Percentiles rank a stretch among this genome's conserved stretches.
phyloP scores from a whole-genome alignment of 192 early-diverging fungal species.

The Backusella psychrophila region DNA sequence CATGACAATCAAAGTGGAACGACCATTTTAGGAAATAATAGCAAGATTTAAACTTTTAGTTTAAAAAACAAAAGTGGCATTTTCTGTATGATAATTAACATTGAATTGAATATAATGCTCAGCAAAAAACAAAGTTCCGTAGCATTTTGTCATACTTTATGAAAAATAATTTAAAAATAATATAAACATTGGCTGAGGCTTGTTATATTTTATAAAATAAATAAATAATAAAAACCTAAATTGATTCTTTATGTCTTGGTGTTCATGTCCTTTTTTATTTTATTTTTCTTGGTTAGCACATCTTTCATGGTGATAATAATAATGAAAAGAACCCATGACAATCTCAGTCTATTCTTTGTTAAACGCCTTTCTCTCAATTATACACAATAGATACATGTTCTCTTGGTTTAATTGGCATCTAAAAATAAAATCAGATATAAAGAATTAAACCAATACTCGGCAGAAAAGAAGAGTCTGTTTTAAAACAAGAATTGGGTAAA shows the following conservation, averaged over 20 bases:
- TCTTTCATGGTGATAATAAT: too few relatives aligned
- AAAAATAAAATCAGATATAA: not conserved
- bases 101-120: not conserved
- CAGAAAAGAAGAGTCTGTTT: not conserved
- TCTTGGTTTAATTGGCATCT: not conserved
- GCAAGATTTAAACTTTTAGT: not conserved
- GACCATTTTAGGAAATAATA: not conserved
- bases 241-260: not conserved
- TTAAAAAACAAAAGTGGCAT: not conserved
- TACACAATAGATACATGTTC: not conserved
- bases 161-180: not conserved
- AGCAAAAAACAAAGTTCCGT: not conserved
- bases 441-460: not conserved
- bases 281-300: not conserved
- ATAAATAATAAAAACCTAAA: not conserved
- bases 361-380: not conserved
- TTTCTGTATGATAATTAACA: not conserved
- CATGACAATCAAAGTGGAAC: not conserved
- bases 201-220: not conserved
- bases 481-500: not conserved
- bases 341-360: too few relatives aligned
- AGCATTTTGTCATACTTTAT: not conserved
- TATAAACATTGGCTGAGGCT: not conserved
- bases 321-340: too few relatives aligned
- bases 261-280: not conserved